Evolutionary conservation across 1,284 basidiomycete species (phyloP).

Genomic region (Pseudozyma tsukubaensis): DNA sequence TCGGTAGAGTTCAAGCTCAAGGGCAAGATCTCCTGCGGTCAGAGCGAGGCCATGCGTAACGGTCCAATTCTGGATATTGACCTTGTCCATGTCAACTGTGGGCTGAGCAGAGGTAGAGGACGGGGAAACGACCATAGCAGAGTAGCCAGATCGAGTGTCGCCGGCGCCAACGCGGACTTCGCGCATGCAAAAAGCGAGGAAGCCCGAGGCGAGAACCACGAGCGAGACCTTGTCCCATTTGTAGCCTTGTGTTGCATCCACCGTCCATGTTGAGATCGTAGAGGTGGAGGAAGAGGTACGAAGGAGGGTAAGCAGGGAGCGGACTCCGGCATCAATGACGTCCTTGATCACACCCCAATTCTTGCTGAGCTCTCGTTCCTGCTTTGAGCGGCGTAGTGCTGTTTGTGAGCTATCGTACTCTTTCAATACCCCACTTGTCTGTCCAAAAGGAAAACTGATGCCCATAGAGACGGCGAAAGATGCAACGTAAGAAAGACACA

Average conservation of each 20-base stretch:
- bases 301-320: constrained; percentile 17
- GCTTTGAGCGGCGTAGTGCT: constrained; percentile 19
- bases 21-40: constrained; percentile 29
- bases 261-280: constrained; percentile 15
- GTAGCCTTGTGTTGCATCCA: neutral
- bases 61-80: constrained; percentile 42
- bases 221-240: constrained; percentile 3
- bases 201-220: constrained; percentile 5
- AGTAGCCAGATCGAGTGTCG: constrained; percentile 28
- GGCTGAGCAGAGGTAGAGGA: neutral
- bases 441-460: constrained; percentile 9
- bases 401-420: constrained; percentile 28
- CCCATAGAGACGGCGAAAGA: constrained; percentile 39
- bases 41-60: constrained; percentile 35
- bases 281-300: neutral
- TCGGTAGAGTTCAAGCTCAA: constrained; percentile 24
- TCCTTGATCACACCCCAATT: constrained; percentile 50
- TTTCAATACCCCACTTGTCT: neutral
- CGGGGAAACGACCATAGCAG: constrained; percentile 18
- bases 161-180: constrained; percentile 41
- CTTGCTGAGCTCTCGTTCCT: constrained; percentile 42
- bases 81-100: constrained; percentile 20
- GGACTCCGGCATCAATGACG: constrained; percentile 34
- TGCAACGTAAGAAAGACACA: constrained; percentile 30
- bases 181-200: constrained; percentile 26